Evolutionary conservation across 2,329 filamentous ascomycete species (phyloP).

Genomic region (Ceratocystis albifundus): DNA sequence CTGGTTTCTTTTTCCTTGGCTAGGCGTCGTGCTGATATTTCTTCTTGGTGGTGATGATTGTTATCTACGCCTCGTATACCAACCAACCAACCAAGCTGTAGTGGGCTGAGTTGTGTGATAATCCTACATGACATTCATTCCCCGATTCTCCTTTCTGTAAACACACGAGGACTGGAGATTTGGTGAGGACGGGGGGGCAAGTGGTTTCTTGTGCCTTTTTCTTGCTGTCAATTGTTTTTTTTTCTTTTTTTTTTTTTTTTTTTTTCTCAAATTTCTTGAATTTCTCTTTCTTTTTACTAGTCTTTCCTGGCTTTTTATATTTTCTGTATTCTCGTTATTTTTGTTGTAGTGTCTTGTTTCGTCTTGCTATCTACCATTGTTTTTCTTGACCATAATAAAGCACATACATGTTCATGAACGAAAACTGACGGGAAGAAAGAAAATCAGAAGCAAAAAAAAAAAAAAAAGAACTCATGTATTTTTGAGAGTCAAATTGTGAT

Average conservation of each 20-base stretch:
- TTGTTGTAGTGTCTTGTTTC: background rate
- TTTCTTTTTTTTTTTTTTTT: background rate
- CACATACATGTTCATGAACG: background rate
- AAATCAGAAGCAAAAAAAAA: background rate
- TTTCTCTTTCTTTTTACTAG: background rate
- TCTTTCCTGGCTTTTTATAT: background rate
- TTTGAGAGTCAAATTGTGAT: background rate
- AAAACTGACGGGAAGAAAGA: background rate
- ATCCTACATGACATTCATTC: too few species aligned
- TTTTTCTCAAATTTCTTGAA: too few species aligned
- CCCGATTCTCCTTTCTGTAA: too few species aligned
- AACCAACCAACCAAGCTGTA: too few species aligned
- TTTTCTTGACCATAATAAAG: background rate
- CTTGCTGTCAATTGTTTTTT: background rate
- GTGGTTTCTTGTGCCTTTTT: background rate
- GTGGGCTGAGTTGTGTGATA: background rate
- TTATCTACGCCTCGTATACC: background rate
- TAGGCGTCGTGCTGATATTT: background rate
- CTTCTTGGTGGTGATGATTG: background rate
- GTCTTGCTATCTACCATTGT: constrained; percentile 8
- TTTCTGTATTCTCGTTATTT: background rate
- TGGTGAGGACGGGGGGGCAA: background rate
- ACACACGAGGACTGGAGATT: too few species aligned
- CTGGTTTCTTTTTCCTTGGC: background rate
- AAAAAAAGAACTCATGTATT: background rate